Evolutionary conservation across 352 stramenopile species (phyloP).

Genomic region (Globisporangium okanoganense): DNA sequence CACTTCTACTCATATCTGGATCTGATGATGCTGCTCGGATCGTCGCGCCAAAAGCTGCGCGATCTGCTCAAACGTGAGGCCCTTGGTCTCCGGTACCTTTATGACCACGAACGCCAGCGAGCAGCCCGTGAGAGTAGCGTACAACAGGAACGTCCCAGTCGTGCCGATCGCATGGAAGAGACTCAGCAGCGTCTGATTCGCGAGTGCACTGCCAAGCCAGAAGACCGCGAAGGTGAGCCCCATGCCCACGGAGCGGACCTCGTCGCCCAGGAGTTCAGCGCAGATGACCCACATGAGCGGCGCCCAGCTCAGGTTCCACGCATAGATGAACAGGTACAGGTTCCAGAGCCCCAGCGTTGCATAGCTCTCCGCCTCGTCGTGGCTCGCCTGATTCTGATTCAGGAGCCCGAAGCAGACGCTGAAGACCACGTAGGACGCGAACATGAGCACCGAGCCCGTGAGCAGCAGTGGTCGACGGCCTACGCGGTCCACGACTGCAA

Average conservation of each 20-base stretch:
- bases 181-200: conserved; percentile 68
- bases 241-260: conserved; percentile 73
- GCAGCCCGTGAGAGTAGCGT: conserved; percentile 35
- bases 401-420: conserved; percentile 47
- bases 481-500: conserved; percentile 51
- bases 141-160: conserved; percentile 50
- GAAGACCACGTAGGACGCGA: conserved; percentile 46
- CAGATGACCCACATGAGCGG: conserved; percentile 77
- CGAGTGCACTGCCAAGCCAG: conserved; percentile 60
- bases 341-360: conserved; percentile 51
- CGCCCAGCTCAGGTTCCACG: conserved; percentile 74
- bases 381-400: not conserved
- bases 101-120: conserved; percentile 49
- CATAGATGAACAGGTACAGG: conserved; percentile 71
- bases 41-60: conserved; percentile 31
- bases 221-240: conserved; percentile 68
- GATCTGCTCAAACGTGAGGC: conserved; percentile 67
- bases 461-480: conserved; percentile 57
- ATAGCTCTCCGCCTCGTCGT: conserved; percentile 6
- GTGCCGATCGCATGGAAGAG: conserved; percentile 46
- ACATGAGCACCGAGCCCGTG: conserved; percentile 50
- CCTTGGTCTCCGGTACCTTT: conserved; percentile 58
- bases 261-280: conserved; percentile 57
- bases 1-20: conserved; percentile 7
- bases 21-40: conserved; percentile 2